Percentiles rank a stretch among this genome's conserved stretches.
Evolutionary conservation across 352 stramenopile species (phyloP).

Genomic region (Phytophthora ramorum): DNA sequence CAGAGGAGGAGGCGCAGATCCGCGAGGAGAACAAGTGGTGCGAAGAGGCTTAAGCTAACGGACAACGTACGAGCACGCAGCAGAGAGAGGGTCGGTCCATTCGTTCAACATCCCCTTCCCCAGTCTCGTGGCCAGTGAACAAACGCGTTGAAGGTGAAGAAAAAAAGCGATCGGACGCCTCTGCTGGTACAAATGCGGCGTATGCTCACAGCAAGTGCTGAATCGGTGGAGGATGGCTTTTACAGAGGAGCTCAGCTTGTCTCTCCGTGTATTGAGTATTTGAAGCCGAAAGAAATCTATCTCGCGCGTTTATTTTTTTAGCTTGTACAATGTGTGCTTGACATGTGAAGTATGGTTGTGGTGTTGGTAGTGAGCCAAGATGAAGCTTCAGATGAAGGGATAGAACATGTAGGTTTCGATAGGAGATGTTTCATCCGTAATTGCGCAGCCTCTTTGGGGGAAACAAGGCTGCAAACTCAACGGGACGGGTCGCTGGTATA

Average conservation of each 20-base stretch:
- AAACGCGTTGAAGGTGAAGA: conserved; percentile 11
- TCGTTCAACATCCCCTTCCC: not conserved
- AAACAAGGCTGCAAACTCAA: conserved; percentile 86
- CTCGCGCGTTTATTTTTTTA: conserved; percentile 21
- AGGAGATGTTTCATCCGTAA: conserved; percentile 79
- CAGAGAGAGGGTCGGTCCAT: not conserved
- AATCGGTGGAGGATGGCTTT: conserved; percentile 11
- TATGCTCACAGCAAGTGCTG: conserved; percentile 16
- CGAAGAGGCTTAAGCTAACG: conserved; percentile 94
- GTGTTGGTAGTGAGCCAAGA: too few relatives aligned
- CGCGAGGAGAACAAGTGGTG: conserved; percentile 99
- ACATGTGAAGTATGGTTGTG: not conserved
- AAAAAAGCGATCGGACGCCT: conserved; percentile 1
- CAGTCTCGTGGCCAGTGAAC: conserved; percentile 2
- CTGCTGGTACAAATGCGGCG: not conserved
- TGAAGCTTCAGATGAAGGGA: not conserved
- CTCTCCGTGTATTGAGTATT: conserved; percentile 15
- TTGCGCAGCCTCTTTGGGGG: conserved; percentile 73
- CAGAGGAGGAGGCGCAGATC: conserved; percentile 99
- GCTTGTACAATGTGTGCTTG: not conserved
- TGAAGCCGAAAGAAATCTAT: conserved; percentile 17
- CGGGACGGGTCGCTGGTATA: conserved; percentile 83
- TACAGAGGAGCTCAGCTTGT: conserved; percentile 11
- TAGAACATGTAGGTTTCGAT: not conserved
- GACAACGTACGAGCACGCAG: conserved; percentile 2